Evolutionary conservation across 2,329 filamentous ascomycete species (phyloP).

Genomic region (Torrubiella hemipterigena): DNA sequence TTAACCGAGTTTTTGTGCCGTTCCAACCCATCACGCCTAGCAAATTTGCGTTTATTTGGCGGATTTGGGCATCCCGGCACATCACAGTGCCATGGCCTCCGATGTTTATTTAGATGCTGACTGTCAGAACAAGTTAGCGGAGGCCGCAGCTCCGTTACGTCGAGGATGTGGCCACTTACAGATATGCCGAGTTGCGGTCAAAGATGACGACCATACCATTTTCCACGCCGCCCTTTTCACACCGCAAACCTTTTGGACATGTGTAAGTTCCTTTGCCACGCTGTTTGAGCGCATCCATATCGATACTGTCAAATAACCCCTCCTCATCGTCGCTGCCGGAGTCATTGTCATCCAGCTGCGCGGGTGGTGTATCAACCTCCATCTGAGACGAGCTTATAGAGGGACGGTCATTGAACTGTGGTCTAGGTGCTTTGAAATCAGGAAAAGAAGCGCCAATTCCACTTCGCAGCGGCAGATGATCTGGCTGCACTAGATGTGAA

Average conservation of each 20-base stretch:
- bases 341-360: conserved; percentile 6
- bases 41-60: conserved; percentile 27
- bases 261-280: conserved; percentile 25
- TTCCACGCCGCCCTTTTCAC: conserved; percentile 28
- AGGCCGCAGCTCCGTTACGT: background rate
- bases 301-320: conserved; percentile 20
- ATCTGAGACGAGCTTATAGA: background rate
- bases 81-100: conserved; percentile 27
- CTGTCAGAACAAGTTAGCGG: conserved; percentile 11
- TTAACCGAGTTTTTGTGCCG: conserved; percentile 27
- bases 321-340: conserved; percentile 22
- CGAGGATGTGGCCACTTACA: conserved; percentile 12
- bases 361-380: background rate
- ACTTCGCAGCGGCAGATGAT: background rate
- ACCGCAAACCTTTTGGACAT: conserved; percentile 21
- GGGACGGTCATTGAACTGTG: background rate
- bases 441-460: background rate
- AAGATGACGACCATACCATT: conserved; percentile 24
- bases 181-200: conserved; percentile 29
- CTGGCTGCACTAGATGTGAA: background rate
- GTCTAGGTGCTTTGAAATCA: background rate
- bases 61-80: conserved; percentile 26
- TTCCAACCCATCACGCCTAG: conserved; percentile 27
- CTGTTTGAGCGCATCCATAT: conserved; percentile 26
- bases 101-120: conserved; percentile 30